phyloP scores from a whole-genome alignment of 2,329 filamentous ascomycete species.

The Diplodia intermedia region DNA sequence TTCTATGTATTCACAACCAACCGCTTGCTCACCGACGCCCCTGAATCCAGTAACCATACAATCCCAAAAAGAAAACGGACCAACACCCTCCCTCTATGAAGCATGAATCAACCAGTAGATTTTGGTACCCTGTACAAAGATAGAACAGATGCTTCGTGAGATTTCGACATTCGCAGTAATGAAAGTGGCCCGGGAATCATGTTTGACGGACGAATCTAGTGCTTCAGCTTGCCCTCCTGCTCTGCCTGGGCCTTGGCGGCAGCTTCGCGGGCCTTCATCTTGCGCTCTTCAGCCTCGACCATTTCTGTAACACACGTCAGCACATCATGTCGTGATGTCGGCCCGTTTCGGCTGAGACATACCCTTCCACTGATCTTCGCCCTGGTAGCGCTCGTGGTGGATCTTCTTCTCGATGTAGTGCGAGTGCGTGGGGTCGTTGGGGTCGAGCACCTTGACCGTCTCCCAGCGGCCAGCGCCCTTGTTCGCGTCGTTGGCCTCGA shows the following conservation, averaged over 20 bases:
- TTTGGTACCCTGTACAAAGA: slow-evolving; percentile 2
- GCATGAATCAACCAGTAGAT: neutral
- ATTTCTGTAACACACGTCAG: slow-evolving; percentile 64
- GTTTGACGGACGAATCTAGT: slow-evolving; percentile 8
- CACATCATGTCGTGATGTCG: slow-evolving; percentile 28
- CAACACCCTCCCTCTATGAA: slow-evolving; percentile 10
- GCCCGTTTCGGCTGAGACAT: slow-evolving; percentile 45
- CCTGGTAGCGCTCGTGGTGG: slow-evolving; percentile 84
- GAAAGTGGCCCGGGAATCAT: neutral
- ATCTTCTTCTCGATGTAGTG: slow-evolving; percentile 84
- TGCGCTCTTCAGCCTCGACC: slow-evolving; percentile 78
- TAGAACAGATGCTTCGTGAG: neutral
- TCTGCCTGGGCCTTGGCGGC: slow-evolving; percentile 42
- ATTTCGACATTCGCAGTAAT: slow-evolving; percentile 9
- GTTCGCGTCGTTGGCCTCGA: slow-evolving; percentile 81
- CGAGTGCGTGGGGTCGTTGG: slow-evolving; percentile 82
- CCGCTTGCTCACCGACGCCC: slow-evolving; percentile 25
- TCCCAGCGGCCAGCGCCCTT: slow-evolving; percentile 81
- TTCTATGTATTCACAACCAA: slow-evolving; percentile 17
- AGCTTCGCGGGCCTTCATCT: slow-evolving; percentile 59
- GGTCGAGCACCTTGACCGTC: slow-evolving; percentile 80
- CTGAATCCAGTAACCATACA: slow-evolving; percentile 5
- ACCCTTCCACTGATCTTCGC: slow-evolving; percentile 94
- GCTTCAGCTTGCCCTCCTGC: slow-evolving; percentile 37
- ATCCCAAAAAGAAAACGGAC: neutral